Evolutionary conservation across 495 filamentous ascomycete genomes (phyloP), one percentile per base, ranked within the genome.

Genomic region (Neurospora terricola): DNA sequence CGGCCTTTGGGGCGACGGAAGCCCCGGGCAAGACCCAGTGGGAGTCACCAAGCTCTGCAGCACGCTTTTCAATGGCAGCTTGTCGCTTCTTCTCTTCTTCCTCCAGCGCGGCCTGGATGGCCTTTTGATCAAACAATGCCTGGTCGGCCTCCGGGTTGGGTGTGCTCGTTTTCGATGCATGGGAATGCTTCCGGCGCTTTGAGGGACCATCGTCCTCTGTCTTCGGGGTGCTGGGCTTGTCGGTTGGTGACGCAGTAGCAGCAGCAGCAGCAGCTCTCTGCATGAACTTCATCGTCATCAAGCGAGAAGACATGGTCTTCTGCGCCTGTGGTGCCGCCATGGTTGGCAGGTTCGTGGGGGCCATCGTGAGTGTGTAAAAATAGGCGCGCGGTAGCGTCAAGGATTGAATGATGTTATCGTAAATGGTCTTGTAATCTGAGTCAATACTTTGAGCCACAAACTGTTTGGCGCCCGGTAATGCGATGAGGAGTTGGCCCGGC

Each of bases 221-320:
- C 23, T 75, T 72, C 69, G 82, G 81, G 42, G 83, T 83, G 38
- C 81, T 77, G 59, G 87, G 80, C 42, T 84, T 73, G 75, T 84
- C 74, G 78, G 78, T 75, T 77, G 85, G 76, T 8, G 87, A 86
- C 39, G 90, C 72, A 9, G 72, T 37, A 18, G 78, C 76, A 18
- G 74, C 71, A 5, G 72, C 72, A 5, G 78, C 90, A 34, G 91
- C 92, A 70, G 92, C 92, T 75, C 96, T 89, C 87, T 97, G 96
- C 96, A 99, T 99, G 82, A 99, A 99, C 89, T 97, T 97, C 94
- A 98, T 98, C 34, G 92, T 97, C 77, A 96, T 84, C 23, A 98
- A 88, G 71, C 94, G 89, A 3, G 93, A 94, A 74, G 94, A 97
- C 92, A 97, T 96, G 11, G 84, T 84, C 83, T 96, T 96, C 37